Evolutionary conservation across 257 asterid genomes (phyloP).

Genomic region (Coffea eugenioides): DNA sequence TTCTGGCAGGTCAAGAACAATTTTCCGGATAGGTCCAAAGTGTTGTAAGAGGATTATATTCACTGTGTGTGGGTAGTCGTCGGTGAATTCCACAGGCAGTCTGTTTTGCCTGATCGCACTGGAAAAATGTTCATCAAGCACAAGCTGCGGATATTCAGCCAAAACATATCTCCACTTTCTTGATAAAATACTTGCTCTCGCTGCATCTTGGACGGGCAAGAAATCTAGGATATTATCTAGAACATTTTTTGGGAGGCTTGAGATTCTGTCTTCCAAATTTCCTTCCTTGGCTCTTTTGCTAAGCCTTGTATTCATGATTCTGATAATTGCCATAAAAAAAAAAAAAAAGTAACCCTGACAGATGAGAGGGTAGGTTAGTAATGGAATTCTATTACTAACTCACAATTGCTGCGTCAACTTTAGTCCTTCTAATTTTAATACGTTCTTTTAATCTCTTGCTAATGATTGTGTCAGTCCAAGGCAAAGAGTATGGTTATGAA

Average conservation of each 20-base stretch:
- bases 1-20: conserved; percentile 6
- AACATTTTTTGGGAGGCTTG: conserved; percentile 18
- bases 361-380: not conserved
- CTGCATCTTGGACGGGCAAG: conserved; percentile 29
- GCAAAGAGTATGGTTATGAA: too few species aligned
- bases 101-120: not conserved
- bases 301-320: not conserved
- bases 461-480: too few species aligned
- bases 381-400: not conserved
- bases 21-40: conserved; percentile 1
- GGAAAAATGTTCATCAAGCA: not conserved
- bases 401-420: not conserved
- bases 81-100: too few species aligned
- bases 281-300: not conserved
- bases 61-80: not conserved
- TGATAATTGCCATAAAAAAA: not conserved
- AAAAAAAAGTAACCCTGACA: too few species aligned
- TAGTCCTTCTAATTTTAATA: too few species aligned
- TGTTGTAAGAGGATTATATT: conserved; percentile 8
- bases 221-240: conserved; percentile 10
- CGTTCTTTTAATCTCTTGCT: too few species aligned
- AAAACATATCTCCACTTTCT: conserved; percentile 27
- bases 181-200: conserved; percentile 26
- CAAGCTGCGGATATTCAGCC: conserved; percentile 8
- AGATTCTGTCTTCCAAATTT: conserved; percentile 8